A percentile compares a stretch with the other conserved stretches of the same genome.
phyloP scores from a whole-genome alignment of 345 rosid genomes.

The Citrus cavaleriei region DNA sequence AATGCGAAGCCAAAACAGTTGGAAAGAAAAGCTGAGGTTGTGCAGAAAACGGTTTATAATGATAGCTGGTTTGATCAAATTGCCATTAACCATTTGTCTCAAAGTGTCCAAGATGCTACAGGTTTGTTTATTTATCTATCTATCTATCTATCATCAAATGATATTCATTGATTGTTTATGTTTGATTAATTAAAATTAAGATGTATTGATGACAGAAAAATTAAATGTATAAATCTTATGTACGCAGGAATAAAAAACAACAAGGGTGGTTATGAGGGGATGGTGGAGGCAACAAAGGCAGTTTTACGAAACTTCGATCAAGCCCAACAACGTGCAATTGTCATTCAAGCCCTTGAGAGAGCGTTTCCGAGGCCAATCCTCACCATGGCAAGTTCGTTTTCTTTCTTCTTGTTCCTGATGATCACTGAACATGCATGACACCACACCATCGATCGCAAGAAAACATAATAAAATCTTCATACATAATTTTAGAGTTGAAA shows the following conservation, averaged over 20 bases:
- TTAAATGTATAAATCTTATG: not conserved
- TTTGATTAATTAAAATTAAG: too few relatives aligned
- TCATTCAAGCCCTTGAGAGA: conserved; percentile 48
- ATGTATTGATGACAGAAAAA: not conserved
- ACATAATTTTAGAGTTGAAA: too few relatives aligned
- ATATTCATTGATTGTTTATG: too few relatives aligned
- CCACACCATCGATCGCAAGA: too few relatives aligned
- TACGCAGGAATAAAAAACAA: conserved; percentile 39
- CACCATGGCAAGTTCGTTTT: conserved; percentile 35
- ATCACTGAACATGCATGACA: not conserved
- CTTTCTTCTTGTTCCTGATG: not conserved
- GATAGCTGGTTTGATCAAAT: conserved; percentile 54
- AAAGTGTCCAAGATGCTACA: conserved; percentile 46
- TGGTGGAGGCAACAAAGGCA: conserved; percentile 62
- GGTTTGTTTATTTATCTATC: conserved; percentile 30
- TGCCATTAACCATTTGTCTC: conserved; percentile 57
- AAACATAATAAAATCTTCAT: too few relatives aligned
- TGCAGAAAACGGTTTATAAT: conserved; percentile 27
- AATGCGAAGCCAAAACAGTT: conserved; percentile 4
- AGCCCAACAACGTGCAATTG: conserved; percentile 51
- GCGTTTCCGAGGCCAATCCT: conserved; percentile 57
- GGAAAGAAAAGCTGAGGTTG: conserved; percentile 2
- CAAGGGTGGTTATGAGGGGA: conserved; percentile 51
- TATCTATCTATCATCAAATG: too few relatives aligned
- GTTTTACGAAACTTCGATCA: conserved; percentile 40